Base-by-base conservation (phyloP, 306 rosid species). In the Fagus sylvatica region DNA sequence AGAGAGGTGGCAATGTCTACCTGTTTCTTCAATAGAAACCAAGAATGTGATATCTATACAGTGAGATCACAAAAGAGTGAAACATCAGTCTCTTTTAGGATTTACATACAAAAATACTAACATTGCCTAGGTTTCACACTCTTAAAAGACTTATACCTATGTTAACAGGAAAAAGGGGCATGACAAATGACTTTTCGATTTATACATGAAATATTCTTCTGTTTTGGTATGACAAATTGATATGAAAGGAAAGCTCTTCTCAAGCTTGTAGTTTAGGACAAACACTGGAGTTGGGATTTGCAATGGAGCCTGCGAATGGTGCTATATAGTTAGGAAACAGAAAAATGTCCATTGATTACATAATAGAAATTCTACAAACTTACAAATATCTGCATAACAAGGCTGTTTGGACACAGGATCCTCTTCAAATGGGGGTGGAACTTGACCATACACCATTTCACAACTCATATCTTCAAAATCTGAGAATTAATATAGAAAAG, bases 391-490 rank as follows among this genome's bases (percentile, higher is more conserved):
- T 74, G 91, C 62, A 81, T 83, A 89, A 71, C 97, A 95, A 70
- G 98, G 93, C 81, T 91, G 96, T 48, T 89, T 95, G 67, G 99
- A 83, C 28, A 86, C 98, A 1, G 93, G 94, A 77, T 95, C 98
- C 53, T 91, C 96, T 85, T 95, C 98, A 73, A 93, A 85, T 64
- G 93, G 76, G 39, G 90, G 93, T 34, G 98, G 98, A 46, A 77
- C 79, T 89, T 92, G 93, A 43, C 98, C 98, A 69, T 92, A 95
- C 81, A 91, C 97, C 98, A 95, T 93, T 34, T 93, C 98, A 80
- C 98, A 92, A 75, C 97, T 93, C 97, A 93, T 95, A 79, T 95
- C 98, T 88, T 95, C 98, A 85, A 95, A 93, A 86, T 95, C 98
- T 93, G 85, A 71, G 41, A 71, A 73, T 70, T 74, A n/a, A 79